Base-by-base conservation (phyloP, 2,329 filamentous ascomycete species). In the Fusarium sacchari region DNA sequence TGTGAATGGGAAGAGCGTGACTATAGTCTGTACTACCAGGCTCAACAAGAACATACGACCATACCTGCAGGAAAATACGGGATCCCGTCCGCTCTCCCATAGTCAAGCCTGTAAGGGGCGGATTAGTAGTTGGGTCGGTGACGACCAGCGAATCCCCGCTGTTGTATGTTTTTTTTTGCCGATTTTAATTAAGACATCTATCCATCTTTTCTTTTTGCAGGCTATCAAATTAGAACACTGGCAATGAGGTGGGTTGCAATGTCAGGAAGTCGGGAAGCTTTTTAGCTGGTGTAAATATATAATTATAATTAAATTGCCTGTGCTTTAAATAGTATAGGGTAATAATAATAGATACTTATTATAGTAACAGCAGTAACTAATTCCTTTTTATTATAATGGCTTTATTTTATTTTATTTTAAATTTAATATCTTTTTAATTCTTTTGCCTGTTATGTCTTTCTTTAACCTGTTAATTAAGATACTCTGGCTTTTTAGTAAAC, bases 1-100 rank as follows among this genome's bases (percentile, higher is more conserved):
- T 32, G 13, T 2, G 30, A 32, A 22, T 6, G 0, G 0, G 0
- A 9, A 9, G 10, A 1, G 5, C 7, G 10, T 3, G 22, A 0
- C 11, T 6, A 50, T 50, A 14, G 3, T 1, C 7, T 10, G 12
- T 24, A 2, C 1, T 10, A 3, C 0, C 3, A 5, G 15, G 3
- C 1, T 0, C 1, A 5, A 2, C 0, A 7, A 20, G n/a, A 17
- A 50, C 30, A 50, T 50, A 50, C n/a, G 47, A 50, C 47, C 47
- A 50, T 53, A 55, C 34, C 50, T 53, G 9, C 34, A 28, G 30
- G 47, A 50, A 50, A 50, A 50, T 50, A 50, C 47, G 30, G 30
- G 47, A 50, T 50, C 47, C 47, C 30, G 30, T 50, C 47, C 22
- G 28, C 22, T 50, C 28, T 50, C 28, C 47, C 28, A 50, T 34